Evolutionary conservation across 139 green algal genomes (phyloP).

Genomic region (Micractinium sp.): DNA sequence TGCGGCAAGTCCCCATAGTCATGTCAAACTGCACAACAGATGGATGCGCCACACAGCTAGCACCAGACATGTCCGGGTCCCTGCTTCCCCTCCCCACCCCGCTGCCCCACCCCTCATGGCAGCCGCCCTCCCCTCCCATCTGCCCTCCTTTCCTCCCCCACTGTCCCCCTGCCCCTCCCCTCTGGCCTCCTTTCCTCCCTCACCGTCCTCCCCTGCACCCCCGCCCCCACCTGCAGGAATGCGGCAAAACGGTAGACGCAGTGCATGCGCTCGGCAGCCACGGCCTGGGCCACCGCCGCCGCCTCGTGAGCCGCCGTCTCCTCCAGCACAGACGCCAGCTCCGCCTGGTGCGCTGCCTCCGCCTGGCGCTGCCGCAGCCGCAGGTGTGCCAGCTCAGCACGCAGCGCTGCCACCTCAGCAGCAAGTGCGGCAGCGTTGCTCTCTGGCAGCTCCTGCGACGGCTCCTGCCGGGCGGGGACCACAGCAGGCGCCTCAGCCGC

Average conservation of each 20-base stretch:
- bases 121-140: not conserved
- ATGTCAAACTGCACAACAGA: too few species aligned
- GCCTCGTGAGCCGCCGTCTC: constrained; percentile 48
- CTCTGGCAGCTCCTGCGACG: too few species aligned
- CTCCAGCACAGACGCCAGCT: constrained; percentile 48
- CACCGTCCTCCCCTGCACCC: too few species aligned
- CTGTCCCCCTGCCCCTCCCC: too few species aligned
- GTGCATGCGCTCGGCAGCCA: constrained; percentile 22
- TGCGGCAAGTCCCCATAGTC: too few species aligned
- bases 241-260: constrained; percentile 36
- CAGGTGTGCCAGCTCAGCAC: constrained; percentile 31
- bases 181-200: not conserved
- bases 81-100: not conserved
- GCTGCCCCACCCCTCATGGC: not conserved
- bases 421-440: not conserved
- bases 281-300: constrained; percentile 22
- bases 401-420: constrained; percentile 39
- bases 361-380: not conserved
- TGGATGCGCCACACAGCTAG: too few species aligned
- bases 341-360: constrained; percentile 28
- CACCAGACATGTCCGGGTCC: too few species aligned
- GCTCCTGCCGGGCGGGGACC: not conserved
- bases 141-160: too few species aligned
- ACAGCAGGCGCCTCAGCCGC: not conserved
- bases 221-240: constrained; percentile 26